Conservation (phyloP, 75 land plant species). For the Cupressus sempervirens region DNA sequence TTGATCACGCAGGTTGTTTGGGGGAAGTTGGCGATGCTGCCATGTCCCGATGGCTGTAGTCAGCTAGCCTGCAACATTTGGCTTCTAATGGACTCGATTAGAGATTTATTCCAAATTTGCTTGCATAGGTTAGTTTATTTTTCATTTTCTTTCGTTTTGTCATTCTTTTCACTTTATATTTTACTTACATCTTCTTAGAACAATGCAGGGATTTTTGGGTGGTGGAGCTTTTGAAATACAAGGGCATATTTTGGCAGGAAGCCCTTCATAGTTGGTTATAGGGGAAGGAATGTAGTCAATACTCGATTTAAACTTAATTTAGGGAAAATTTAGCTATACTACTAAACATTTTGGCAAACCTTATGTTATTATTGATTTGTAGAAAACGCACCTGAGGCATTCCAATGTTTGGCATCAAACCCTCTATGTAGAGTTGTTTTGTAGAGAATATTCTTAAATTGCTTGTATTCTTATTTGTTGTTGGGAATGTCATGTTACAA, state of each 20-base stretch:
- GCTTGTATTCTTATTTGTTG: too few species aligned
- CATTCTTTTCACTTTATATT: not conserved
- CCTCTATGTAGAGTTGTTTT: not conserved
- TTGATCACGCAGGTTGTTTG: conserved; percentile 5
- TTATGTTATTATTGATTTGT: not conserved
- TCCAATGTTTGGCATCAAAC: not conserved
- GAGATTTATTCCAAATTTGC: conserved; percentile 29
- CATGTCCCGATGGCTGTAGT: conserved; percentile 46
- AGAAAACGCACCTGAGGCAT: not conserved
- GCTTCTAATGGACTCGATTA: conserved; percentile 47
- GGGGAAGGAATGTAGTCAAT: not conserved
- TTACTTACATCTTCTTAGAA: not conserved
- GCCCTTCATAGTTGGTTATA: not conserved
- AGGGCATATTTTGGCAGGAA: not conserved
- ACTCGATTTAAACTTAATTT: not conserved
- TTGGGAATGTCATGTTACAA: not conserved
- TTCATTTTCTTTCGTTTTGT: not conserved
- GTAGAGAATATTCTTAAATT: not conserved
- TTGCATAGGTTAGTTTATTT: conserved; percentile 31
- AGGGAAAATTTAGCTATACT: not conserved
- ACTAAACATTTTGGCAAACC: not conserved
- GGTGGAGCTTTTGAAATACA: too few species aligned
- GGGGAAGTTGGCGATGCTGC: conserved; percentile 27
- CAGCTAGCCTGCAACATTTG: conserved; percentile 47
- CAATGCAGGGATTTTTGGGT: too few species aligned